Base-by-base conservation (phyloP, 768 basidiomycete species). In the Leucocoprinus birnbaumii region DNA sequence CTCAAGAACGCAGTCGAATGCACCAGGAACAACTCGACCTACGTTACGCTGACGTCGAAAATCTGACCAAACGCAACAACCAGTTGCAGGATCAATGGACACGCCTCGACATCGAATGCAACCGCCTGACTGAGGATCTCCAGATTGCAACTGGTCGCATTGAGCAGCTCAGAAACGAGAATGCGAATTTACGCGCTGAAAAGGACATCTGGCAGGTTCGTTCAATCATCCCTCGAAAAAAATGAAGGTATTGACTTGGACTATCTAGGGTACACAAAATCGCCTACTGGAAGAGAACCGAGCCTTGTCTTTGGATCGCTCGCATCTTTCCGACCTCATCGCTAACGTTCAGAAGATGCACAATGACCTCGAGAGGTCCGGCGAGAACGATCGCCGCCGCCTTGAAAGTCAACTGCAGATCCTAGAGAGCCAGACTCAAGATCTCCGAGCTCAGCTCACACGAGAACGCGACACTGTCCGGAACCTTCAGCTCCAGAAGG, bases 151-250 rank as follows among this genome's bases (percentile, higher is more conserved):
- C 81, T 58, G 74, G 80, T 22, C 78, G 79, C 21, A 71, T 87
- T 14, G 92, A 95, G 58, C 86, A 89, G 55, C 73, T 94, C 37
- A 84, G 91, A 9, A 91, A 89, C 60, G 95, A 98, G 62, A 82
- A 78, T 59, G 89, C 91, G 2, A 95, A 91, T 66, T 79, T 97
- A 16, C 84, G 89, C 41, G 94, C 94, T 0, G 96, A 98, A 79
- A 95, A 93, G 75, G 87, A 84, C 64, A 90, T 95, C 34, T 93
- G 89, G 88, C 91, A 92, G 86, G 93, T 91, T 50, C 27, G 80
- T 64, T 1, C 31, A 16, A 14, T 3, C 7, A 42, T 2, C 2
- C 7, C 25, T 31, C n/a, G 35, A 34, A 1, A 25, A 31, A 37
- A 41, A 41, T 3, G 14, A 44, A 19, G 5, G 31, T 11, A 14